phyloP scores from a whole-genome alignment of 2,329 filamentous ascomycete genomes.

The Emmonsia crescens region DNA sequence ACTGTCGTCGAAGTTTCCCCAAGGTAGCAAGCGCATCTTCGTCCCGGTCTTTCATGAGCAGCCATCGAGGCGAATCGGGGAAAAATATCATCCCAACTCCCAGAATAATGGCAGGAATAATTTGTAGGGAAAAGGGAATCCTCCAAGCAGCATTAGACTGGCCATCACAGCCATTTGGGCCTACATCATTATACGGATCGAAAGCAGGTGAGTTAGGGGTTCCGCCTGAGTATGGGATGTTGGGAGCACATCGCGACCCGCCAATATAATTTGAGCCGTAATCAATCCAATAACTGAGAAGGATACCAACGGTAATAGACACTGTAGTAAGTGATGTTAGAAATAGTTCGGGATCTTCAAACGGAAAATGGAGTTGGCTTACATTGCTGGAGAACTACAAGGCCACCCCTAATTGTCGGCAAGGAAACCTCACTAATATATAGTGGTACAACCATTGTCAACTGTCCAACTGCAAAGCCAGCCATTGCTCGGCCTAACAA shows the following conservation, averaged over 20 bases:
- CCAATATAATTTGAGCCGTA: constrained; percentile 38
- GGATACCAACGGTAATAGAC: constrained; percentile 29
- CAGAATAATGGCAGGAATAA: constrained; percentile 30
- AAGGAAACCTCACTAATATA: constrained; percentile 44
- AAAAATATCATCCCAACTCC: constrained; percentile 38
- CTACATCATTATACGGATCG: constrained; percentile 33
- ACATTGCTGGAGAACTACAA: constrained; percentile 32
- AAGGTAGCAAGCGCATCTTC: constrained; percentile 40
- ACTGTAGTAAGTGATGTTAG: constrained; percentile 30
- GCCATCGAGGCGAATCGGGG: constrained; percentile 48
- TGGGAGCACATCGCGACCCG: constrained; percentile 38
- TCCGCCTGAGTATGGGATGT: constrained; percentile 38
- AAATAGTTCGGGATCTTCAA: not conserved
- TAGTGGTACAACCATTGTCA: constrained; percentile 41
- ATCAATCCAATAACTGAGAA: constrained; percentile 32
- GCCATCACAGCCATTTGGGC: constrained; percentile 36
- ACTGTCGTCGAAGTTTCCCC: constrained; percentile 38
- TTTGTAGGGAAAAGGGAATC: constrained; percentile 39
- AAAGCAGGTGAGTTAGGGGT: constrained; percentile 30
- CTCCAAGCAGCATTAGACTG: constrained; percentile 41
- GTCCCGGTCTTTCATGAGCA: constrained; percentile 39
- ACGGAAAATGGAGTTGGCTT: constrained; percentile 4
- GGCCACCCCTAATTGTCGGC: constrained; percentile 27
- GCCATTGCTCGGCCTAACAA: constrained; percentile 32
- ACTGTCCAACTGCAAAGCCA: constrained; percentile 34